Evolutionary conservation across 1,139 yeast species (phyloP).

Genomic region (Geotrichum bryndzae): DNA sequence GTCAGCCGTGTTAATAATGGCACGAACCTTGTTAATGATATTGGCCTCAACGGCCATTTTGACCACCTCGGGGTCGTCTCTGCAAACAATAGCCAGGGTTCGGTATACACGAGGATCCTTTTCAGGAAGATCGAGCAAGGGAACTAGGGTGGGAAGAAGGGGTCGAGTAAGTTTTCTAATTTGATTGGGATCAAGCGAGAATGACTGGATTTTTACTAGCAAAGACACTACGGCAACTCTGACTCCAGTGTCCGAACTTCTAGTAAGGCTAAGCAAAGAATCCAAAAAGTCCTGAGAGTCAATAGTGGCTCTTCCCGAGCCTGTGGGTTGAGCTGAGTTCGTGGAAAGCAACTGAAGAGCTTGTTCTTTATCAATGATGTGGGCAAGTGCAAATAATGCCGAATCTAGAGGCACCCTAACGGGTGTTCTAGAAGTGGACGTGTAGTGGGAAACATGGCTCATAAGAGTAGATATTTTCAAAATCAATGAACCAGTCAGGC

Average conservation of each 20-base stretch:
- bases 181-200: constrained; percentile 23
- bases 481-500: constrained; percentile 20
- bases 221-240: constrained; percentile 33
- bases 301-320: constrained; percentile 14
- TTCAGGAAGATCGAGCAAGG: constrained; percentile 26
- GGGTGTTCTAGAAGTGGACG: neutral
- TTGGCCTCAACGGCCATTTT: constrained; percentile 36
- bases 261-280: constrained; percentile 26
- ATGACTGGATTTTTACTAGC: constrained; percentile 29
- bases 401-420: constrained; percentile 23
- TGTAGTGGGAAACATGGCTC: constrained; percentile 1
- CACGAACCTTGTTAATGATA: constrained; percentile 28
- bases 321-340: constrained; percentile 8
- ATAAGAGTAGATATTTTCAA: constrained; percentile 20
- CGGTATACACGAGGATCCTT: constrained; percentile 29
- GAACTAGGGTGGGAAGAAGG: constrained; percentile 35
- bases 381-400: constrained; percentile 30
- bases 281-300: constrained; percentile 22
- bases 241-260: constrained; percentile 27
- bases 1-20: constrained; percentile 22
- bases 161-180: constrained; percentile 26
- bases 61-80: constrained; percentile 31
- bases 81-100: constrained; percentile 31
- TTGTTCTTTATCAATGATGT: constrained; percentile 22
- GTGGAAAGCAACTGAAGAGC: constrained; percentile 19